These are phyloP conservation scores for Botrytis aclada DNA, from an alignment of 2,329 filamentous ascomycete species.

Conservation along the genomic window DNA sequence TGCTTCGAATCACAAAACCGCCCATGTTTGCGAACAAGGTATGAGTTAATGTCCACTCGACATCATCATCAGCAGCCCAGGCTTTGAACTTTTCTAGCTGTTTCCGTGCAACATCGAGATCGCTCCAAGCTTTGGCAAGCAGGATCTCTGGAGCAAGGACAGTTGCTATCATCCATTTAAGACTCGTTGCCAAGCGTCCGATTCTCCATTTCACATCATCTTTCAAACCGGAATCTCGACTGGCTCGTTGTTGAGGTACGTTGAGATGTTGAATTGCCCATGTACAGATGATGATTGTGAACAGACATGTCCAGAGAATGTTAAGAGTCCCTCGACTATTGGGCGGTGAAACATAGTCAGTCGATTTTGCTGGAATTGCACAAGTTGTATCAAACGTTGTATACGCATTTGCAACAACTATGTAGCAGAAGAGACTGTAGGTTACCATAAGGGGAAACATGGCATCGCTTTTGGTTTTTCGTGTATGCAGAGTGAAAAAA, in stretches of 20 bases:
- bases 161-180: constrained; percentile 23
- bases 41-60: constrained; percentile 25
- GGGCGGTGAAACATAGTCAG: constrained; percentile 20
- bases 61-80: constrained; percentile 15
- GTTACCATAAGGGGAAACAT: neutral
- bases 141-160: constrained; percentile 21
- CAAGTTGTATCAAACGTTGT: constrained; percentile 5
- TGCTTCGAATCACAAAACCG: constrained; percentile 20
- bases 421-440: neutral
- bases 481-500: neutral
- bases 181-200: neutral
- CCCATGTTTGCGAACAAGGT: constrained; percentile 27
- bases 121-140: constrained; percentile 15
- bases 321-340: constrained; percentile 27
- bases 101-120: constrained; percentile 13
- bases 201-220: constrained; percentile 10
- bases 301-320: constrained; percentile 28
- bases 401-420: neutral
- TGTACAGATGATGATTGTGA: constrained; percentile 25
- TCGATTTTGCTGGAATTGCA: constrained; percentile 8
- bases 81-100: constrained; percentile 9
- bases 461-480: neutral
- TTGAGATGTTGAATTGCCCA: constrained; percentile 30
- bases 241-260: constrained; percentile 23
- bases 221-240: neutral